Percentiles rank a stretch among this genome's conserved stretches.
Evolutionary conservation across 1,139 yeast genomes (phyloP).

Genomic region (Hansenula lynferdii): DNA sequence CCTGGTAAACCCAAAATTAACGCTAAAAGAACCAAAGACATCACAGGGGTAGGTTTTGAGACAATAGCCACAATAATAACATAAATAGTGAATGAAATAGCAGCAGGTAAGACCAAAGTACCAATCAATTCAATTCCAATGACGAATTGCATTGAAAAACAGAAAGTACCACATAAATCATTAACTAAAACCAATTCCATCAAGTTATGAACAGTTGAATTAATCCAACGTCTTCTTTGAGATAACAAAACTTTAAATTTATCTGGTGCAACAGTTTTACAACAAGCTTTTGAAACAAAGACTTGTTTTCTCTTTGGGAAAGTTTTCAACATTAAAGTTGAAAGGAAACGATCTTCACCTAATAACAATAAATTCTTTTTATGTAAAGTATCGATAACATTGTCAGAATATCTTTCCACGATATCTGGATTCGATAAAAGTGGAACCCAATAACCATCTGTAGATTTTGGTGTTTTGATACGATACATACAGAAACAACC

Average conservation of each 20-base stretch:
- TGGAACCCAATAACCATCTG: constrained; percentile 94
- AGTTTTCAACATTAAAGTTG: constrained; percentile 86
- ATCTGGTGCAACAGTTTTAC: constrained; percentile 91
- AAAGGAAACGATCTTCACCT: constrained; percentile 90
- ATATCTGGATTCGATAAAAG: constrained; percentile 94
- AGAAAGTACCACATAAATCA: constrained; percentile 94
- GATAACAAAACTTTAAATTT: constrained; percentile 76
- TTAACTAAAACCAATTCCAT: constrained; percentile 86
- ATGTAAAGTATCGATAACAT: constrained; percentile 83
- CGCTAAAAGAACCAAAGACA: constrained; percentile 76
- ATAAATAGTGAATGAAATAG: constrained; percentile 81
- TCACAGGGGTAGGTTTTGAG: constrained; percentile 75
- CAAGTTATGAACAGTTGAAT: constrained; percentile 92
- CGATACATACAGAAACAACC: constrained; percentile 98
- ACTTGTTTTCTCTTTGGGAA: constrained; percentile 91
- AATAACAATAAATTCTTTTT: constrained; percentile 80
- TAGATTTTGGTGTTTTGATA: constrained; percentile 88
- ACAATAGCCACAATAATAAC: constrained; percentile 74
- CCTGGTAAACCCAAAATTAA: constrained; percentile 91
- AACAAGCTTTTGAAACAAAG: constrained; percentile 94
- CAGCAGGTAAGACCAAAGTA: constrained; percentile 89
- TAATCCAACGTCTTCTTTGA: constrained; percentile 98
- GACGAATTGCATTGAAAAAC: constrained; percentile 96
- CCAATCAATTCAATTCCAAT: constrained; percentile 85
- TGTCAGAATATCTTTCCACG: constrained; percentile 91